Conservation (phyloP, 768 basidiomycete genomes). For the Boletus huronensis region DNA sequence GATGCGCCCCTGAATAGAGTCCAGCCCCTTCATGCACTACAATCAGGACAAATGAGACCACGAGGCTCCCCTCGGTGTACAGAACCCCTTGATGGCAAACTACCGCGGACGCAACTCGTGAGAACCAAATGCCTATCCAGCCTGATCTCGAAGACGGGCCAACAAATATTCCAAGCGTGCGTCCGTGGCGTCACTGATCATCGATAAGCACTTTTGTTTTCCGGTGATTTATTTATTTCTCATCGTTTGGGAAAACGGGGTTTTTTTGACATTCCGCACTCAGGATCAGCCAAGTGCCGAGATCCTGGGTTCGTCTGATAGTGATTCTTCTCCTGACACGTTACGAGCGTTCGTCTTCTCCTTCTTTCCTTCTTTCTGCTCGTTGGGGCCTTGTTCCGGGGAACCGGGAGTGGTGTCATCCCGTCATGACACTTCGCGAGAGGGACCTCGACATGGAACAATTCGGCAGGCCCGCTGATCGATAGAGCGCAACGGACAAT, state of each 20-base stretch:
- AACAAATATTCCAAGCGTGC: neutral
- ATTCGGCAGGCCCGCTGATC: neutral
- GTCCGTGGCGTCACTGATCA: neutral
- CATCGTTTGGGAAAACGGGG: neutral
- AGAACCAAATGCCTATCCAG: conserved; percentile 14
- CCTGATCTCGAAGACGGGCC: conserved; percentile 24
- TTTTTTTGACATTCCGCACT: conserved; percentile 1
- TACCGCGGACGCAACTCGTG: conserved; percentile 7
- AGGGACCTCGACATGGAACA: neutral
- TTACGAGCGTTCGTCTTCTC: neutral
- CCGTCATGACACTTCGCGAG: neutral
- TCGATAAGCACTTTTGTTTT: conserved; percentile 16
- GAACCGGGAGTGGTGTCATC: neutral
- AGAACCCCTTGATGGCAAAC: conserved; percentile 11
- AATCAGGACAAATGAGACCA: conserved; percentile 7
- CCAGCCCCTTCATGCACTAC: neutral
- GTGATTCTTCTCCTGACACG: conserved; percentile 1
- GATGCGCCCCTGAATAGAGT: conserved; percentile 1
- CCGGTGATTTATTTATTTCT: neutral
- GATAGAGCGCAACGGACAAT: neutral
- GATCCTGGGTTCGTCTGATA: neutral
- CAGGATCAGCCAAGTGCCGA: neutral
- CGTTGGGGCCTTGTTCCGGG: neutral
- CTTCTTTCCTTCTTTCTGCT: neutral
- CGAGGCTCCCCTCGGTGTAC: conserved; percentile 16